Base-by-base conservation (phyloP, 2,329 filamentous ascomycete species). In the Colletotrichum theobromicola region DNA sequence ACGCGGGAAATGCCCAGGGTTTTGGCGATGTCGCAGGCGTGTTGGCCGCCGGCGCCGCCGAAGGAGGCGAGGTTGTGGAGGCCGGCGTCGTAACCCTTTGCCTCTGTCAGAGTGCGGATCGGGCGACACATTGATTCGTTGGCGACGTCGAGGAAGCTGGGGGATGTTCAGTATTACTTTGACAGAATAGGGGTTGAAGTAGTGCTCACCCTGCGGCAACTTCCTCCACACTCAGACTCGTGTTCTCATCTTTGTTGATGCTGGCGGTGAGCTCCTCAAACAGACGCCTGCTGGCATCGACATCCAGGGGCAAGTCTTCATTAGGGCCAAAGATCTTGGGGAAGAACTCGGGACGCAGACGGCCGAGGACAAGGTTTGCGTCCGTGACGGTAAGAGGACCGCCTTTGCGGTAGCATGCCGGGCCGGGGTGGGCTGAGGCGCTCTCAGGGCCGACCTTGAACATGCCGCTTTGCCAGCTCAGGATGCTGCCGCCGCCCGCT, bases 381-480 rank as follows among this genome's bases (percentile, higher is more conserved):
- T 94, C 93, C 0, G 93, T 94, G 55, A 94, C 93, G 2, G 93
- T 94, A 26, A 94, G 81, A 16, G 93, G 93, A 0, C 93, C 93
- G 2, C 89, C 91, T 80, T 94, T 94, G 10, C 93, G 87, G 78
- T 95, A 94, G 76, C 92, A 94, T 1, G 92, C 92, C 5, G 93
- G 93, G 0, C 93, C 93, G 3, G 93, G 93, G 79, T 94, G 91
- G 4, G 93, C 92, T 32, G 90, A 90, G 2, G 93, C 92, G 35
- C 91, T 93, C 78, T 94, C 93, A 1, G 93, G 93, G 0, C 93
- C 93, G 13, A 95, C 93, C 2, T 92, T 90, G 76, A 95, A 94
- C 4, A 95, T 85, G 0, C 93, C 93, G 74, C 94, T 94, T 71
- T 89, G 90, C 88, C 91, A 94, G 80, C 92, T 92, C 0, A 95